Evolutionary conservation across 345 rosid species (phyloP).

Genomic region (Heritiera littoralis): DNA sequence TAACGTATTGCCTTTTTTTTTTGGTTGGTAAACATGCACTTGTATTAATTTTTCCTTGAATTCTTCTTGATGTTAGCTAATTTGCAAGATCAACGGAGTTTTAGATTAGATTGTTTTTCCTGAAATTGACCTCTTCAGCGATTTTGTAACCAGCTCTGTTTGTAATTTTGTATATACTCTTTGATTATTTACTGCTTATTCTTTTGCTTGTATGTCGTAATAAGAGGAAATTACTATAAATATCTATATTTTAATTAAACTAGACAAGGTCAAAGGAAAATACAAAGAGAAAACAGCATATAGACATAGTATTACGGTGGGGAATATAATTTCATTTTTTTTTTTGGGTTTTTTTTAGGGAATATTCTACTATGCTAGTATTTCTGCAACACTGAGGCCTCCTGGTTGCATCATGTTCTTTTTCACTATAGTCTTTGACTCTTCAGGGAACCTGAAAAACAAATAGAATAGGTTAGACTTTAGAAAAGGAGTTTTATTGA

Average conservation of each 20-base stretch:
- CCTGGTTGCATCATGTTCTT: constrained; percentile 5
- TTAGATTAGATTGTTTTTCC: not conserved
- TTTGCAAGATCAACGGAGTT: not conserved
- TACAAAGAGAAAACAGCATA: not conserved
- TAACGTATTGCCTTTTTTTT: not conserved
- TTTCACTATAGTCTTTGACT: not conserved
- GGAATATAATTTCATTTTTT: not conserved
- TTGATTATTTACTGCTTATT: not conserved
- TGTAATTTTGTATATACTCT: not conserved
- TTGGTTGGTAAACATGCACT: not conserved
- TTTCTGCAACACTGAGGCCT: not conserved
- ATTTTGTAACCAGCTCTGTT: not conserved
- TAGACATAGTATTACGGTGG: not conserved
- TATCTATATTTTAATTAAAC: not conserved
- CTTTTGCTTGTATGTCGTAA: no score
- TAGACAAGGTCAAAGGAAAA: constrained; percentile 7
- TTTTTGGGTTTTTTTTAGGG: not conserved
- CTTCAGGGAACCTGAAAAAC: constrained; percentile 18
- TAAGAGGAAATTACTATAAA: no score
- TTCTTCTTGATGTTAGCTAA: not conserved
- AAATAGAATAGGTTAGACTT: not conserved
- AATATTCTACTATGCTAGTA: not conserved
- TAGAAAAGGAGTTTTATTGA: not conserved
- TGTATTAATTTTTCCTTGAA: not conserved
- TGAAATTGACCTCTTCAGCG: not conserved